A percentile compares a stretch with the other conserved stretches of the same genome.
Conservation (phyloP, 108 stramenopile species). For the Conticribra guillardii region DNA sequence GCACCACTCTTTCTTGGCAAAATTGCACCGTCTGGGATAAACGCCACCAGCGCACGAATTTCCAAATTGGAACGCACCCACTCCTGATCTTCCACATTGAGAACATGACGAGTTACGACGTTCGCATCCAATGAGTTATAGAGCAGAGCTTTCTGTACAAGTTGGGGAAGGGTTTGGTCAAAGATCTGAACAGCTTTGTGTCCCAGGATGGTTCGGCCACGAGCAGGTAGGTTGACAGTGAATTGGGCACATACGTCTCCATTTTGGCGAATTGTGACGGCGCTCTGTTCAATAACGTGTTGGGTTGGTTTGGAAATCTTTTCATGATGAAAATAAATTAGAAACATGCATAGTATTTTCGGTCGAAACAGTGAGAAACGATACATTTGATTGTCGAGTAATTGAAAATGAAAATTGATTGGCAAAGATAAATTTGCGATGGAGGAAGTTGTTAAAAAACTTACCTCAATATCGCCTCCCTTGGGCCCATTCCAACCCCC, state of each 20-base stretch:
- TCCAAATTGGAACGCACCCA: constrained; percentile 75
- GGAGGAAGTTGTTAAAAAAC: too few relatives aligned
- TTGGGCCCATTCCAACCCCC: constrained; percentile 80
- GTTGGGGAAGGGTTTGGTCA: constrained; percentile 61
- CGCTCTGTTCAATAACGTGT: constrained; percentile 90
- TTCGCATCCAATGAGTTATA: constrained; percentile 56
- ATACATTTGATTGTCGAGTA: too few relatives aligned
- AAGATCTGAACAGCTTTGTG: constrained; percentile 83
- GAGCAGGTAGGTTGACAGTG: constrained; percentile 93
- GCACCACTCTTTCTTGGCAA: constrained; percentile 90
- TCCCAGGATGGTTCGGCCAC: constrained; percentile 90
- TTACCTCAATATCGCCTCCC: constrained; percentile 89
- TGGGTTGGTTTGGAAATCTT: constrained; percentile 87
- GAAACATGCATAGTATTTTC: background rate
- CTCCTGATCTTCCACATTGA: constrained; percentile 88
- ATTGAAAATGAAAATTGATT: too few relatives aligned
- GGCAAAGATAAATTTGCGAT: too few relatives aligned
- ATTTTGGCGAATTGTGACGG: constrained; percentile 60
- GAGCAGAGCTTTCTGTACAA: constrained; percentile 61
- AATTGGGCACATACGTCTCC: constrained; percentile 86
- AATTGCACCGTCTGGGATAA: constrained; percentile 87
- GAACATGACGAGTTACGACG: constrained; percentile 72
- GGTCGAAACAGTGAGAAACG: too few relatives aligned
- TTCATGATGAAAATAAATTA: background rate
- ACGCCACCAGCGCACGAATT: constrained; percentile 77